A percentile compares a stretch with the other conserved stretches of the same genome.
Conservation (phyloP, 768 basidiomycete species). For the Cyclocybe cylindracea region DNA sequence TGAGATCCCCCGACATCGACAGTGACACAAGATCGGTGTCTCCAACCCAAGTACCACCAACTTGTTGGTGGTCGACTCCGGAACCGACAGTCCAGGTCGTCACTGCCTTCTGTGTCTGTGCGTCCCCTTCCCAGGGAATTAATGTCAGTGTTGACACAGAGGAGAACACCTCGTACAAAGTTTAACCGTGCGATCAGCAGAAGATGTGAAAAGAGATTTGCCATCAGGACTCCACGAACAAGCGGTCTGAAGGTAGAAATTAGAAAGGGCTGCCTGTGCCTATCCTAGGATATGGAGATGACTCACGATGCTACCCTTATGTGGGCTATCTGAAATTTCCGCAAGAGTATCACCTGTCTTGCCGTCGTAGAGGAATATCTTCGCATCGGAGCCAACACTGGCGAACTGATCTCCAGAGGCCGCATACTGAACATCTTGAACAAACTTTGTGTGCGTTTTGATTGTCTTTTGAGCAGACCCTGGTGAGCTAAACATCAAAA, state of each 20-base stretch:
- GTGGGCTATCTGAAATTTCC: slow-evolving; percentile 67
- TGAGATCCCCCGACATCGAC: slow-evolving; percentile 80
- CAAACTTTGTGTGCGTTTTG: slow-evolving; percentile 87
- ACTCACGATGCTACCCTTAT: slow-evolving; percentile 78
- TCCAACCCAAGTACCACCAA: slow-evolving; percentile 85
- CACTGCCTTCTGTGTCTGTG: slow-evolving; percentile 64
- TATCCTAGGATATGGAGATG: too few relatives aligned
- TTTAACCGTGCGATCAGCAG: slow-evolving; percentile 86
- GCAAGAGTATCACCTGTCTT: slow-evolving; percentile 78
- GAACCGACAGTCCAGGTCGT: slow-evolving; percentile 74
- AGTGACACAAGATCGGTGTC: slow-evolving; percentile 75
- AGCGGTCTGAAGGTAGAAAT: slow-evolving; percentile 51
- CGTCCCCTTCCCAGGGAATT: slow-evolving; percentile 67
- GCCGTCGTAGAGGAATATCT: slow-evolving; percentile 88
- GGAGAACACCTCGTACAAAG: slow-evolving; percentile 56
- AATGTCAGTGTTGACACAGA: neutral
- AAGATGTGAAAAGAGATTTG: slow-evolving; percentile 74
- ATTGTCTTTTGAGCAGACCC: slow-evolving; percentile 53
- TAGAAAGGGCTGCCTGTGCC: neutral
- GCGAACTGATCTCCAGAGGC: slow-evolving; percentile 82
- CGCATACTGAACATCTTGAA: slow-evolving; percentile 86
- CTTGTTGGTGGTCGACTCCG: slow-evolving; percentile 80
- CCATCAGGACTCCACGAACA: slow-evolving; percentile 82
- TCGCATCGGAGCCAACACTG: slow-evolving; percentile 88
- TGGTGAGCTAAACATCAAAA: neutral